These are phyloP conservation scores for Infundibulicybe gibba DNA, from an alignment of 768 basidiomycete genomes.

Conservation along the genomic window DNA sequence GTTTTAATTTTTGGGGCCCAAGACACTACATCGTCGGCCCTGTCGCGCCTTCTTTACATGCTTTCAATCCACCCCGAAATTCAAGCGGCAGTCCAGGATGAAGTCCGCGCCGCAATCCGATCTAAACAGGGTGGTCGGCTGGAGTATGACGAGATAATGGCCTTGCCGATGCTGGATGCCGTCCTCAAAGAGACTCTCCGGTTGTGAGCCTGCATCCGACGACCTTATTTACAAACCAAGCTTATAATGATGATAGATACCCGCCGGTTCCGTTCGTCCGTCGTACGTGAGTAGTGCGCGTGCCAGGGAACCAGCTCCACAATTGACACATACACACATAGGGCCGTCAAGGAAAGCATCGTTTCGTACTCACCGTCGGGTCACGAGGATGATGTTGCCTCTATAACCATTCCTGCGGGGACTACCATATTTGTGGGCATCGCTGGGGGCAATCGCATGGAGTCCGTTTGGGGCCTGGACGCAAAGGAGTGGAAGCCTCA, in stretches of 20 bases:
- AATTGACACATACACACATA: constrained; percentile 9
- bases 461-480: constrained; percentile 47
- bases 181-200: constrained; percentile 45
- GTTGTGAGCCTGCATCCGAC: constrained; percentile 21
- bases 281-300: constrained; percentile 29
- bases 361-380: constrained; percentile 33
- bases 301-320: background rate
- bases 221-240: background rate
- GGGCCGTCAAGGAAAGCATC: constrained; percentile 37
- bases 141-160: constrained; percentile 31
- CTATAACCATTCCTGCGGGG: constrained; percentile 39
- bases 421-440: constrained; percentile 48
- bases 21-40: constrained; percentile 43
- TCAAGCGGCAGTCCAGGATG: constrained; percentile 34
- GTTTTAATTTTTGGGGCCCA: constrained; percentile 48
- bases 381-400: constrained; percentile 14
- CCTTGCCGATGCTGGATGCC: constrained; percentile 39
- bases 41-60: constrained; percentile 38
- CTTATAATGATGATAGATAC: constrained; percentile 21
- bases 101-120: constrained; percentile 24
- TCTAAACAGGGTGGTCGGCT: constrained; percentile 16
- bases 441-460: constrained; percentile 41
- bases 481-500: constrained; percentile 51
- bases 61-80: constrained; percentile 32
- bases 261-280: constrained; percentile 45